Conservation (phyloP, 2,329 filamentous ascomycete genomes). For the Fusarium bulbicola region DNA sequence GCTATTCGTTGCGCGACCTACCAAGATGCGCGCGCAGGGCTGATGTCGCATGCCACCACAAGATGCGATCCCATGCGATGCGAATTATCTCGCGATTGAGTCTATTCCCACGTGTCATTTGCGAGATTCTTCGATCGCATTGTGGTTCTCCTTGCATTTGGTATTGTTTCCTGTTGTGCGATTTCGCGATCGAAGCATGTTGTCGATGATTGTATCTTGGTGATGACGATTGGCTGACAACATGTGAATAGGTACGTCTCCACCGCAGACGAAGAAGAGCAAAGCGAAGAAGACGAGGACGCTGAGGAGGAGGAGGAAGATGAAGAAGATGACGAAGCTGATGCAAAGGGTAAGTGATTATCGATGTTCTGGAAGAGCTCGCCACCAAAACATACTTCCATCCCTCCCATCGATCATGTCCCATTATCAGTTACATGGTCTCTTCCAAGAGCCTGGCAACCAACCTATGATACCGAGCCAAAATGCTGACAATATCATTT, state of each 20-base stretch:
- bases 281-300: constrained; percentile 53
- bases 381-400: not conserved
- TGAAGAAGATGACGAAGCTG: constrained; percentile 47
- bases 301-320: constrained; percentile 50
- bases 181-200: not conserved
- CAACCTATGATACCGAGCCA: not conserved
- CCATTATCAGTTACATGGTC: not conserved
- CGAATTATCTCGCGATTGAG: not conserved
- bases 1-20: constrained; percentile 26
- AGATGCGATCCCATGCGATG: constrained; percentile 10
- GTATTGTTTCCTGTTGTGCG: not conserved
- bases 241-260: constrained; percentile 46
- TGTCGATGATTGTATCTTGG: not conserved
- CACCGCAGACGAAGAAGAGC: constrained; percentile 53
- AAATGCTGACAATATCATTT: not conserved
- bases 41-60: constrained; percentile 32
- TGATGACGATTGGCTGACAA: constrained; percentile 25
- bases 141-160: not conserved
- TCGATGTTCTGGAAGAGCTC: not conserved
- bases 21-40: constrained; percentile 29
- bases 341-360: constrained; percentile 49
- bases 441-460: not conserved
- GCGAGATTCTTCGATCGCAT: not conserved
- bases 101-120: not conserved
- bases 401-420: not conserved